Percentiles rank a stretch among this genome's conserved stretches.
phyloP scores from a whole-genome alignment of 2,329 filamentous ascomycete species.

The Chaetoscypha palmicola region DNA sequence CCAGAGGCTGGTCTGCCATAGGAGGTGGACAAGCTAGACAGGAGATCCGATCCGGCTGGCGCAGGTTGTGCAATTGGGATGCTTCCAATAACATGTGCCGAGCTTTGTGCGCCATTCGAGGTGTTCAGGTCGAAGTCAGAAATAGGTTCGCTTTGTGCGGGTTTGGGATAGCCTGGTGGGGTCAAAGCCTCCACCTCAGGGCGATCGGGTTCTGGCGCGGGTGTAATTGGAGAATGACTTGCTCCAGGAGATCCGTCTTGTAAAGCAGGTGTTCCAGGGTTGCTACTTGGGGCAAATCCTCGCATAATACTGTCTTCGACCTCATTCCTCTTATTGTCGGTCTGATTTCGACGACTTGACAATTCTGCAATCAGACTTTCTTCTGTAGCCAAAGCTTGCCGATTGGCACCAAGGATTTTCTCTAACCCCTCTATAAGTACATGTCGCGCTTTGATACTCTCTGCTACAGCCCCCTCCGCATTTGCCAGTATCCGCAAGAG shows the following conservation, averaged over 20 bases:
- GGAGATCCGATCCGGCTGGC: conserved; percentile 32
- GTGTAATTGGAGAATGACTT: conserved; percentile 35
- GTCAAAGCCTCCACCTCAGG: conserved; percentile 83
- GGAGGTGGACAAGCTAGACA: conserved; percentile 33
- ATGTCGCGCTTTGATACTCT: conserved; percentile 79
- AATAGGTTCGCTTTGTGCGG: conserved; percentile 25
- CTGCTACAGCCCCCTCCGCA: conserved; percentile 81
- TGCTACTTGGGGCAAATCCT: conserved; percentile 59
- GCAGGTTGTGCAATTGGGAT: conserved; percentile 12
- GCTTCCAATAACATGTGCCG: conserved; percentile 4
- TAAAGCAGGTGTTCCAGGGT: conserved; percentile 42
- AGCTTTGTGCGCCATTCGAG: conserved; percentile 28
- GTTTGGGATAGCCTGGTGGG: conserved; percentile 59
- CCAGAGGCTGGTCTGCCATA: conserved; percentile 26
- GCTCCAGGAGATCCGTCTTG: conserved; percentile 34
- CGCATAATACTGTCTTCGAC: conserved; percentile 90
- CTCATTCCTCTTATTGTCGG: conserved; percentile 76
- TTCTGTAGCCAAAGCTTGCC: conserved; percentile 61
- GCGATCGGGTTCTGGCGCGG: conserved; percentile 55
- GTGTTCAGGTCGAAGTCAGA: conserved; percentile 32
- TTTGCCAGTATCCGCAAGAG: conserved; percentile 83
- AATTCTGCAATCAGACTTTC: conserved; percentile 59
- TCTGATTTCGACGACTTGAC: conserved; percentile 57
- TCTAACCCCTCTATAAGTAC: conserved; percentile 74
- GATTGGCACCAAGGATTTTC: conserved; percentile 70